Evolutionary conservation across 106 monocot species (phyloP), one percentile per base, ranked within the genome.

Genomic region (Amphibolis antarctica): DNA sequence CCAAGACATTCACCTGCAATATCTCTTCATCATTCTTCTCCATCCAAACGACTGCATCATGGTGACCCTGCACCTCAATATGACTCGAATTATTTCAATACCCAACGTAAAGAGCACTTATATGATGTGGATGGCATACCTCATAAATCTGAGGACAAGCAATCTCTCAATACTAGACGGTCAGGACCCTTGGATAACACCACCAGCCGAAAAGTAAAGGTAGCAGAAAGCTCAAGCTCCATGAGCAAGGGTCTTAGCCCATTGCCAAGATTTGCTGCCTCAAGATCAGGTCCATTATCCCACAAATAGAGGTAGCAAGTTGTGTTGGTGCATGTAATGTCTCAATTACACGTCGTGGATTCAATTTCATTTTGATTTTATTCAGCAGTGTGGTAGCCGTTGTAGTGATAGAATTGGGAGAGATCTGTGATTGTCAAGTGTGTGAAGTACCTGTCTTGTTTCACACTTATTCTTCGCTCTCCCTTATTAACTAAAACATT

Each of bases 1-100:
- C 96, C 86, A 9, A 79, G 80, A 55, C 96, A 90, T 13, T 90
- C 96, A 43, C 96, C 96, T 13, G 65, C 68, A 15, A 74, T 86
- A 11, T 82, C 86, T n/a, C 86, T 90, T 14, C 28, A 70, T 0
- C 94, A 96, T 76, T 49, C 80, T 25, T 93, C 94, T n/a, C 94
- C 94, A n/a, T 60, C 77, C 21, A n/a, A 66, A 19, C 72, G 72
- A n/a, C 67, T 68, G 42, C 60, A 69, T 53, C 76, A 74, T 51
- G 71, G 71, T 28, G 81, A 89, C 55, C 64, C 64, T 0, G 62
- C 82, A n/a, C 76, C 81, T 43, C 69, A 67, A n/a, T 62, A 77
- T 21, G 85, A 85, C 45, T 49, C 82, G 0, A 63, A 70, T 67
- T 60, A 76, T 52, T 69, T 55, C 56, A 28, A 64, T 18, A 55